A percentile compares a stretch with the other conserved stretches of the same genome.
Conservation (phyloP, 345 rosid species). For the Salix dunnii region DNA sequence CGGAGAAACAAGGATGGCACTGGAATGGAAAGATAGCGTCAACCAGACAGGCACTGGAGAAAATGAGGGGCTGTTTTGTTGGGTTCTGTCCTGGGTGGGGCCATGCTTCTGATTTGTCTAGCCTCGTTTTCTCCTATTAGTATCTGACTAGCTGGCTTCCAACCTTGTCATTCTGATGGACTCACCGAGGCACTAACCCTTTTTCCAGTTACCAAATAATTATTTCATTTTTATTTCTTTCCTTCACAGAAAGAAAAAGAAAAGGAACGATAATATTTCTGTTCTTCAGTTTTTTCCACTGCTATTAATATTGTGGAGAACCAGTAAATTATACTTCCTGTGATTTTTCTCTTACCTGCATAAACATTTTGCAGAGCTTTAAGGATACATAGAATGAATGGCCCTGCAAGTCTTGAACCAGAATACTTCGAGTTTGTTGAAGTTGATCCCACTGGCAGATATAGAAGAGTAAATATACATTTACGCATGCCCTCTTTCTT, state of each 20-base stretch:
- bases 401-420: conserved; percentile 24
- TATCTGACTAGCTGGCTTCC: conserved; percentile 38
- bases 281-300: not conserved
- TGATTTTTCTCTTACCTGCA: not conserved
- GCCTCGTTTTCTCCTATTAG: conserved; percentile 21
- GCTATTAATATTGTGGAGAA: not conserved
- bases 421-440: conserved; percentile 36
- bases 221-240: not conserved
- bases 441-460: conserved; percentile 32
- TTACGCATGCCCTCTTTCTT: not conserved
- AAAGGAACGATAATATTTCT: not conserved
- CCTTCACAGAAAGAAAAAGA: not conserved
- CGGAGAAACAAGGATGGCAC: too few species aligned
- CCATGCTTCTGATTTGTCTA: conserved; percentile 29
- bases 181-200: not conserved
- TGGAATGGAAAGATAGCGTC: not conserved
- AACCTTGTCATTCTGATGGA: conserved; percentile 18
- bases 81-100: conserved; percentile 17
- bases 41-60: too few species aligned
- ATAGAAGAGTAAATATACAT: conserved; percentile 14
- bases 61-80: conserved; percentile 23
- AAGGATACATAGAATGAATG: conserved; percentile 26
- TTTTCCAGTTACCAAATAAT: not conserved
- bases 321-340: not conserved
- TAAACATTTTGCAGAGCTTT: not conserved